Conservation (phyloP, 257 asterid species). For the Voacanga thouarsii region DNA sequence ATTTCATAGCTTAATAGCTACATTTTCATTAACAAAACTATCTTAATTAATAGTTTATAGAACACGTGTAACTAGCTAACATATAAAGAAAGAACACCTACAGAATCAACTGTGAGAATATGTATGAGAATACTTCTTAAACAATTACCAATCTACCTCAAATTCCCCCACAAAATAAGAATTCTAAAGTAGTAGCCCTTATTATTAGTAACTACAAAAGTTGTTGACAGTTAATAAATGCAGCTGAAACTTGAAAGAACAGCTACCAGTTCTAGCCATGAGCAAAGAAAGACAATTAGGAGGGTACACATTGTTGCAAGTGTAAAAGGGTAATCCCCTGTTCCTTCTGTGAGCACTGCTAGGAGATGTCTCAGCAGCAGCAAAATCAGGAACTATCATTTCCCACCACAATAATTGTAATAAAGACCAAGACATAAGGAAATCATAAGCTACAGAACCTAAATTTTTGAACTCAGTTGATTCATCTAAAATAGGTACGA, state of each 20-base stretch:
- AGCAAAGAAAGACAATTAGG: background rate
- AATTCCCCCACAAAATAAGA: background rate
- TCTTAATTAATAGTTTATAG: background rate
- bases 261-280: background rate
- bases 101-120: too few relatives aligned
- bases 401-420: background rate
- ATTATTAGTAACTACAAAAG: constrained; percentile 53
- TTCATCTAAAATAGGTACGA: background rate
- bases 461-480: background rate
- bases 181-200: constrained; percentile 35
- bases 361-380: constrained; percentile 48
- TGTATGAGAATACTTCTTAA: background rate
- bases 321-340: constrained; percentile 63
- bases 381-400: constrained; percentile 44
- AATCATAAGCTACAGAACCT: background rate
- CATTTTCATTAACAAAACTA: background rate
- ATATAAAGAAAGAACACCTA: background rate
- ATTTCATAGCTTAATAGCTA: background rate
- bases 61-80: background rate
- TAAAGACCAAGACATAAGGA: too few relatives aligned
- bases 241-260: background rate
- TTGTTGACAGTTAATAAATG: background rate
- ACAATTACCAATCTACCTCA: background rate
- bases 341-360: constrained; percentile 47
- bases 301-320: constrained; percentile 54